Evolutionary conservation across 2,329 filamentous ascomycete genomes (phyloP).

Genomic region (Hypoxylon sp.): DNA sequence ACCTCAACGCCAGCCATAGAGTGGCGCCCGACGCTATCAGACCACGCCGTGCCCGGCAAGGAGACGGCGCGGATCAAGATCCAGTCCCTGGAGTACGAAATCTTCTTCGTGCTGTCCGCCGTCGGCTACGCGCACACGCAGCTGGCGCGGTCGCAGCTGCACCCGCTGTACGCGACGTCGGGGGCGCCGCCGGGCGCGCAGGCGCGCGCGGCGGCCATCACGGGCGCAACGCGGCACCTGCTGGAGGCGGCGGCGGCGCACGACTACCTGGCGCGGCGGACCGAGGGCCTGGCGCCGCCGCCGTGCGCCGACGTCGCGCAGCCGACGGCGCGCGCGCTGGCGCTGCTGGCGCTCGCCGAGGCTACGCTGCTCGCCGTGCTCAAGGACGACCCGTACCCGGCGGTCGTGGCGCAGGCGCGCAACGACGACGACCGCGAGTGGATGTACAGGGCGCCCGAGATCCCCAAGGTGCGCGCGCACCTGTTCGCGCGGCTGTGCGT

Average conservation of each 20-base stretch:
- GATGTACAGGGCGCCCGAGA: conserved; percentile 92
- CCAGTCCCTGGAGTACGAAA: conserved; percentile 80
- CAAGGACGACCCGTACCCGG: conserved; percentile 94
- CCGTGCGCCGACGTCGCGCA: conserved; percentile 64
- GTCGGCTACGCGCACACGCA: conserved; percentile 78
- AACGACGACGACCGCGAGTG: conserved; percentile 89
- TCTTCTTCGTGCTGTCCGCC: conserved; percentile 79
- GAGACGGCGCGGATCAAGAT: conserved; percentile 73
- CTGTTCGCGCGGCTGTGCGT: conserved; percentile 88
- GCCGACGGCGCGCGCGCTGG: conserved; percentile 62
- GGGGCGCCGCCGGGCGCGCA: conserved; percentile 67
- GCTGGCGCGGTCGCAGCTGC: conserved; percentile 74
- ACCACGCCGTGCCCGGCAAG: conserved; percentile 68
- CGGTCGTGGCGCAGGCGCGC: conserved; percentile 79
- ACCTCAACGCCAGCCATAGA: conserved; percentile 69
- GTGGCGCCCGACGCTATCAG: conserved; percentile 85
- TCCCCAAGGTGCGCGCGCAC: conserved; percentile 87
- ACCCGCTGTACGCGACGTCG: conserved; percentile 74
- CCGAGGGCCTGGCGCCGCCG: conserved; percentile 53
- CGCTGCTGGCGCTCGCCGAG: conserved; percentile 79
- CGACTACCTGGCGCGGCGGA: conserved; percentile 69
- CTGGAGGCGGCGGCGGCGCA: conserved; percentile 82
- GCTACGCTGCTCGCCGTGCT: conserved; percentile 88
- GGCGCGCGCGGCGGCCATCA: conserved; percentile 73
- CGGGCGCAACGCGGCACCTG: conserved; percentile 77